Percentiles rank a stretch among this genome's conserved stretches.
These are phyloP conservation scores for Pichia heedii DNA, from an alignment of 805 yeast genomes.

Conservation along the genomic window DNA sequence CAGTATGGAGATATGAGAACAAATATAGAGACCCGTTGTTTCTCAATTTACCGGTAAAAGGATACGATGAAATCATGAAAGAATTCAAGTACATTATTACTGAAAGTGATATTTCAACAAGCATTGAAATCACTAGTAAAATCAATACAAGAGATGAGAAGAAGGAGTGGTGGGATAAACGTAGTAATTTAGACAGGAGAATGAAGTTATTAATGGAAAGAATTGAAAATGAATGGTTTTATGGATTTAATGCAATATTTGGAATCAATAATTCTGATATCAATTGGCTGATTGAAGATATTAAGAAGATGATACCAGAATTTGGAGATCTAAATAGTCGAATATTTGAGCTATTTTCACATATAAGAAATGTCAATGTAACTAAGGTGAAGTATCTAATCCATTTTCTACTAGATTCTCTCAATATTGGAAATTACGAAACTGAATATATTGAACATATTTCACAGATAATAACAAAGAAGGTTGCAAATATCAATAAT, in stretches of 20 bases:
- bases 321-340: constrained; percentile 1
- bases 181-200: constrained; percentile 53
- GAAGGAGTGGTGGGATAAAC: constrained; percentile 66
- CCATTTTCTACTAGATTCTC: constrained; percentile 49
- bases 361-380: neutral
- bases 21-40: constrained; percentile 23
- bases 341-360: constrained; percentile 9
- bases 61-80: constrained; percentile 36
- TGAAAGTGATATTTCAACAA: constrained; percentile 55
- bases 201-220: constrained; percentile 43
- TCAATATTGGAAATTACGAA: constrained; percentile 22
- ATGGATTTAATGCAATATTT: constrained; percentile 66
- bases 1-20: constrained; percentile 26
- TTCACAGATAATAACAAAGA: neutral
- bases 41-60: constrained; percentile 50
- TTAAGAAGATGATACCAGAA: neutral
- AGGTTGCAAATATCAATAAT: neutral
- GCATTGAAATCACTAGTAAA: constrained; percentile 39
- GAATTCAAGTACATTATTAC: constrained; percentile 45
- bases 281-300: constrained; percentile 27
- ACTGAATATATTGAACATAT: neutral
- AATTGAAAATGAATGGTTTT: constrained; percentile 64
- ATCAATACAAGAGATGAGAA: constrained; percentile 53
- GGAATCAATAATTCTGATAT: constrained; percentile 23
- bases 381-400: constrained; percentile 49